Conservation (phyloP, 2,329 filamentous ascomycete genomes). For the Stachybotrys chartarum region DNA sequence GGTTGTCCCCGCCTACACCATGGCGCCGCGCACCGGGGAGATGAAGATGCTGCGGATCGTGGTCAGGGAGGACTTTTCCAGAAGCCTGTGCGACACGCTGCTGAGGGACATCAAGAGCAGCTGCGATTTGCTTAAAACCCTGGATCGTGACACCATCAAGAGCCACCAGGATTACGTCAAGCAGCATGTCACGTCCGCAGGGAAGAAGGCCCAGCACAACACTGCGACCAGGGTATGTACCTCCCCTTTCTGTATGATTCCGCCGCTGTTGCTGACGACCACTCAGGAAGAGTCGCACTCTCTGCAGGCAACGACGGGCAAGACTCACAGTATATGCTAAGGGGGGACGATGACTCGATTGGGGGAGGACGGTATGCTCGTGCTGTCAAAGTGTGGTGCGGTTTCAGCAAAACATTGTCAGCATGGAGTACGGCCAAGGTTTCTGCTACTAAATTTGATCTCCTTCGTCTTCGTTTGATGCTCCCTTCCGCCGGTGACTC, state of each 20-base stretch:
- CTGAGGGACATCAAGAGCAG: constrained; percentile 74
- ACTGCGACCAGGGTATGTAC: constrained; percentile 36
- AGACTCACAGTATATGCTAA: constrained; percentile 83
- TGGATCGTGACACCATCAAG: constrained; percentile 66
- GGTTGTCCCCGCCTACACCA: constrained; percentile 94
- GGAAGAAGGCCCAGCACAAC: constrained; percentile 40
- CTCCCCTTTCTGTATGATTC: neutral
- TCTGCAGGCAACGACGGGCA: constrained; percentile 81
- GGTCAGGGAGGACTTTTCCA: constrained; percentile 85
- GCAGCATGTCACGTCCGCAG: constrained; percentile 45
- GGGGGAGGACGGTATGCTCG: no score
- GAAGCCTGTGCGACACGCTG: constrained; percentile 71
- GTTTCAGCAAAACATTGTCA: no score
- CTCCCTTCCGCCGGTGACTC: no score
- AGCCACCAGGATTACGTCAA: constrained; percentile 61
- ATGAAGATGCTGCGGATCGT: constrained; percentile 92
- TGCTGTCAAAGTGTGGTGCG: no score
- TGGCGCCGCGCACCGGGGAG: constrained; percentile 79
- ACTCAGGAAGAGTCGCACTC: constrained; percentile 70
- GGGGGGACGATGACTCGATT: no score
- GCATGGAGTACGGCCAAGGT: no score
- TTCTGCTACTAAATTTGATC: no score
- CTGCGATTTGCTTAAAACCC: constrained; percentile 60
- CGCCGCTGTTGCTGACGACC: neutral
- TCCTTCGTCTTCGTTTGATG: no score